Percentiles rank a stretch among this genome's conserved stretches.
Evolutionary conservation across 306 rosid genomes (phyloP).

Genomic region (Vigna nakashimae): DNA sequence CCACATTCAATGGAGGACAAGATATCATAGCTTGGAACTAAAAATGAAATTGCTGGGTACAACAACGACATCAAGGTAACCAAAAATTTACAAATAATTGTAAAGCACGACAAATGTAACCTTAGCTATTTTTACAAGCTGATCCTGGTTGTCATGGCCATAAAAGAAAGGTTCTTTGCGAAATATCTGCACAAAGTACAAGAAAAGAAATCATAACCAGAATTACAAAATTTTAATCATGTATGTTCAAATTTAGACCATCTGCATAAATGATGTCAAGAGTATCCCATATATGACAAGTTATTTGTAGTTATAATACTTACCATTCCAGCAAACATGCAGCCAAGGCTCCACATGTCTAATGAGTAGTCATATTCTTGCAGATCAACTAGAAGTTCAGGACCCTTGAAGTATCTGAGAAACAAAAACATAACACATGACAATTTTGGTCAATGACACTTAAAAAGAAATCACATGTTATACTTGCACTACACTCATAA

Average conservation of each 20-base stretch:
- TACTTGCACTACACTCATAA: neutral
- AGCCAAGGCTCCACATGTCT: conserved; percentile 99
- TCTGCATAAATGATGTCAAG: conserved; percentile 7
- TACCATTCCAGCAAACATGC: conserved; percentile 99
- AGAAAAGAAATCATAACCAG: conserved; percentile 31
- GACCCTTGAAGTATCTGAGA: conserved; percentile 82
- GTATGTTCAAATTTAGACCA: neutral
- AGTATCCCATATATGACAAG: neutral
- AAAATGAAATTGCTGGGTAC: neutral
- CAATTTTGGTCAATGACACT: conserved; percentile 17
- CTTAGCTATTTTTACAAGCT: conserved; percentile 83
- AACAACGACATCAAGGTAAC: neutral
- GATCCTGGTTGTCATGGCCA: conserved; percentile 97
- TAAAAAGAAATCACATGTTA: conserved; percentile 15
- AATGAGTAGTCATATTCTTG: conserved; percentile 85
- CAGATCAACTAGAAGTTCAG: conserved; percentile 82
- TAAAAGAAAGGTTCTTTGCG: conserved; percentile 95
- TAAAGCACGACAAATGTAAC: conserved; percentile 47
- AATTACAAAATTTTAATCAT: neutral
- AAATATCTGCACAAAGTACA: conserved; percentile 61
- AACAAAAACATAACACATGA: conserved; percentile 26
- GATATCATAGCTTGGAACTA: neutral
- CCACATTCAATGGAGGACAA: neutral
- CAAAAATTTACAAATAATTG: neutral
- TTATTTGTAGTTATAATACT: conserved; percentile 37